phyloP scores from a whole-genome alignment of 176 grass and related monocot genomes.

The Areca catechu region DNA sequence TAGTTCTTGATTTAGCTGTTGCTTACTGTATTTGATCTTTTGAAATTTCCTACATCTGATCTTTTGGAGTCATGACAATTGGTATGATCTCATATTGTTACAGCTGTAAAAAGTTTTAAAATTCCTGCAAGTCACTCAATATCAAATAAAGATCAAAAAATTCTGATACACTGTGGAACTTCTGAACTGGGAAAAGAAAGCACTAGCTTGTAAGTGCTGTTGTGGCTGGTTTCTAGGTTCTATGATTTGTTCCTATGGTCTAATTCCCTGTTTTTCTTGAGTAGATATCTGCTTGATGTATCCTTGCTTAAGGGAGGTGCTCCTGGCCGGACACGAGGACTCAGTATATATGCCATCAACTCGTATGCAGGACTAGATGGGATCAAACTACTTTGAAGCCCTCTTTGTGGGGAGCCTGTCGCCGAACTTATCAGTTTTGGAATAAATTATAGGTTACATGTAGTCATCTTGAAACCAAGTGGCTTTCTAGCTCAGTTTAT shows the following conservation, averaged over 20 bases:
- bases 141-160: too few species aligned
- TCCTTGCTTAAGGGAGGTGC: slow-evolving; percentile 58
- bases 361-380: neutral
- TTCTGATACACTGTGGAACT: too few species aligned
- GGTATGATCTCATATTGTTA: neutral
- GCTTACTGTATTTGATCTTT: neutral
- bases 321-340: slow-evolving; percentile 71
- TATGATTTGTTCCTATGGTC: too few species aligned
- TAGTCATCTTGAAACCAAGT: too few species aligned
- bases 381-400: too few species aligned
- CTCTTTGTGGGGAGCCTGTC: too few species aligned
- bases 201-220: too few species aligned
- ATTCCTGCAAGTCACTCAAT: slow-evolving; percentile 11
- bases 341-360: slow-evolving; percentile 7
- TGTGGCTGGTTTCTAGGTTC: too few species aligned
- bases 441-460: too few species aligned
- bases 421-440: too few species aligned
- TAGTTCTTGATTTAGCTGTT: neutral
- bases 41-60: neutral
- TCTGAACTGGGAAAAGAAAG: too few species aligned
- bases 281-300: slow-evolving; percentile 39
- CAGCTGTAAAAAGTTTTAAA: slow-evolving; percentile 30
- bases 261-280: neutral
- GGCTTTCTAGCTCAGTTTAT: too few species aligned
- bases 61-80: neutral